phyloP scores from a whole-genome alignment of 139 green algal genomes.

The Chlorella sp. region DNA sequence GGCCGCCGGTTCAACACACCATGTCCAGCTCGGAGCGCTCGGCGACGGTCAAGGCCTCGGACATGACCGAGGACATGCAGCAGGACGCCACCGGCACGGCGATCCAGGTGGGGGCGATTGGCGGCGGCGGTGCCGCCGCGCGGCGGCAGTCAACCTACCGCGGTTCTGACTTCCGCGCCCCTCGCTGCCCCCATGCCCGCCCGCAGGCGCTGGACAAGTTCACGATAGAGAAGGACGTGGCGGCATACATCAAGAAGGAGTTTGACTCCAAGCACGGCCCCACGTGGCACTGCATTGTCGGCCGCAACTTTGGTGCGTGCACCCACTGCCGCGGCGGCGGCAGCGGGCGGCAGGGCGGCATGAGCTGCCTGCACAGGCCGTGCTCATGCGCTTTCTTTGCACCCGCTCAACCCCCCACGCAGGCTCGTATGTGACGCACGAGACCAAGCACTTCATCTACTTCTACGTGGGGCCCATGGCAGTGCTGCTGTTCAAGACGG shows the following conservation, averaged over 20 bases:
- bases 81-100: slow-evolving; percentile 91
- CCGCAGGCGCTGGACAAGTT: slow-evolving; percentile 95
- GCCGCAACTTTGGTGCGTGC: slow-evolving; percentile 92
- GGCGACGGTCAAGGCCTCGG: slow-evolving; percentile 86
- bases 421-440: slow-evolving; percentile 98
- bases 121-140: background rate
- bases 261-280: slow-evolving; percentile 98
- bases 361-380: too few species aligned
- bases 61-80: slow-evolving; percentile 98
- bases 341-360: too few species aligned
- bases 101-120: slow-evolving; percentile 64
- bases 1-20: too few species aligned
- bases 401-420: background rate
- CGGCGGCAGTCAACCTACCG: background rate
- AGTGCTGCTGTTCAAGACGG: slow-evolving; percentile 97
- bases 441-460: slow-evolving; percentile 99
- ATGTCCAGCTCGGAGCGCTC: too few species aligned
- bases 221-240: slow-evolving; percentile 99
- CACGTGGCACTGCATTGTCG: slow-evolving; percentile 99
- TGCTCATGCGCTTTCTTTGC: background rate
- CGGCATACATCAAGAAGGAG: slow-evolving; percentile 99
- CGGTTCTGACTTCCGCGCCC: background rate
- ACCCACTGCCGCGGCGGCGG: background rate
- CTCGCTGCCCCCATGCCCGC: background rate
- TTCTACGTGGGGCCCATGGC: slow-evolving; percentile 87